Evolutionary conservation across 2,329 filamentous ascomycete genomes (phyloP).

Genomic region (Ciborinia camelliae): DNA sequence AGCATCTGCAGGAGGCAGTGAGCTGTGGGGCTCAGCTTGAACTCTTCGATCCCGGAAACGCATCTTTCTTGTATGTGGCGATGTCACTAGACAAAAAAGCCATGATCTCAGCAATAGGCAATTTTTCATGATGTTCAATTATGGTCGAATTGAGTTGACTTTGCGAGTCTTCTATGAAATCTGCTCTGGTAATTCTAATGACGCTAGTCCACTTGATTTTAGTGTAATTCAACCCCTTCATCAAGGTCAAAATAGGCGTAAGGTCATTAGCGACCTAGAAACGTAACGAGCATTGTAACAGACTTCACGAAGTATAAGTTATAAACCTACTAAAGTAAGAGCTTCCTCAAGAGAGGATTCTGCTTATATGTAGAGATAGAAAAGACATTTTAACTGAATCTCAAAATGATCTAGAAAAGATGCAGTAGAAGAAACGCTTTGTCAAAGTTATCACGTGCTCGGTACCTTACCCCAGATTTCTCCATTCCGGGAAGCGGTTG

Average conservation of each 20-base stretch:
- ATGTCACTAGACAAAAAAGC: background rate
- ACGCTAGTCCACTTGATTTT: background rate
- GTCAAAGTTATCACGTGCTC: background rate
- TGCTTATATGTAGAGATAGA: too few relatives aligned
- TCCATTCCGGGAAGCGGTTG: conserved; percentile 11
- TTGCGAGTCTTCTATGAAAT: background rate
- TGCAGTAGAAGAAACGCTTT: background rate
- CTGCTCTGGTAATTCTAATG: background rate
- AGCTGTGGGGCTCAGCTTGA: background rate
- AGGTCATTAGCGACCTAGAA: too few relatives aligned
- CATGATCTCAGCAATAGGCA: background rate
- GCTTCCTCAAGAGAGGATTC: background rate
- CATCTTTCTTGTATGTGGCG: conserved; percentile 7
- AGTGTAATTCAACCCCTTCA: background rate
- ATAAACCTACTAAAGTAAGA: too few relatives aligned
- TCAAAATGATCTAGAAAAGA: background rate
- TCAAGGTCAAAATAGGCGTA: background rate
- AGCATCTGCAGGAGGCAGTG: conserved; percentile 8
- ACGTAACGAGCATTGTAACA: background rate
- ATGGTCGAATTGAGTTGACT: background rate
- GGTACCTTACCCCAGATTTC: conserved; percentile 11
- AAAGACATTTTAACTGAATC: background rate
- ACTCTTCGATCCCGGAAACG: background rate
- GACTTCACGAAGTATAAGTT: background rate
- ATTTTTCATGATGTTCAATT: background rate